Conservation (phyloP, 371 early-diverging fungal species). For the Apophysomyces sp. region DNA sequence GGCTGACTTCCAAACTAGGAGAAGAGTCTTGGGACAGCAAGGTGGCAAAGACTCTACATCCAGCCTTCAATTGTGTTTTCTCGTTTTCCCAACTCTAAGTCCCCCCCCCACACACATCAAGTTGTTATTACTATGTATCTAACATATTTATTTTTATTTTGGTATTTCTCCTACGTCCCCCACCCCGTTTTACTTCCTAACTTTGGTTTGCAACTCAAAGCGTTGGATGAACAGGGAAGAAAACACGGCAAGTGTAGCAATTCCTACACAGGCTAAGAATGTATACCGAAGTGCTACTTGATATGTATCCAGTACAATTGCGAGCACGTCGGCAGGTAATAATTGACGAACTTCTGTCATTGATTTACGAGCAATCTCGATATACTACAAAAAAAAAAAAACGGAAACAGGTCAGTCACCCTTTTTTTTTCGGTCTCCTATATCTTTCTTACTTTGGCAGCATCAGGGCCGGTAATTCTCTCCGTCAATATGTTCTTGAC, state of each 20-base stretch:
- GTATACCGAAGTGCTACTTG: slow-evolving; percentile 36
- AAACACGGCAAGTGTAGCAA: slow-evolving; percentile 34
- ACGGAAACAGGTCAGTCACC: background rate
- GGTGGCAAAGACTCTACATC: background rate
- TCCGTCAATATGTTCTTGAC: slow-evolving; percentile 27
- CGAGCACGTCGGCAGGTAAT: slow-evolving; percentile 35
- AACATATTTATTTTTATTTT: slow-evolving; percentile 1
- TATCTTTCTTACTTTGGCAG: slow-evolving; percentile 13
- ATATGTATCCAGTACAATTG: slow-evolving; percentile 39
- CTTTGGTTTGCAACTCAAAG: slow-evolving; percentile 44
- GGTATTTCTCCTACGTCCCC: background rate
- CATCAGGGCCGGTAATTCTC: slow-evolving; percentile 33
- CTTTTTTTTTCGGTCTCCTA: slow-evolving; percentile 2
- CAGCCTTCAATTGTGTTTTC: background rate
- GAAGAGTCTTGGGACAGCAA: no score
- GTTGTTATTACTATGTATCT: background rate
- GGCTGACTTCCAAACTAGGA: background rate
- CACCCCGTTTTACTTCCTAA: slow-evolving; percentile 19
- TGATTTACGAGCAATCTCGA: slow-evolving; percentile 47
- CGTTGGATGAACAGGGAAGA: slow-evolving; percentile 51
- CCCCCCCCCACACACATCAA: background rate
- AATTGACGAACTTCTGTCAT: slow-evolving; percentile 40
- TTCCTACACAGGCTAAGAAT: slow-evolving; percentile 23
- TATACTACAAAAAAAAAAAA: slow-evolving; percentile 24
- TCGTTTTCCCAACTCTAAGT: background rate